Evolutionary conservation across 164 flowering plant genomes (phyloP), one percentile per base, ranked within the genome.

Genomic region (Chimonanthus praecox): DNA sequence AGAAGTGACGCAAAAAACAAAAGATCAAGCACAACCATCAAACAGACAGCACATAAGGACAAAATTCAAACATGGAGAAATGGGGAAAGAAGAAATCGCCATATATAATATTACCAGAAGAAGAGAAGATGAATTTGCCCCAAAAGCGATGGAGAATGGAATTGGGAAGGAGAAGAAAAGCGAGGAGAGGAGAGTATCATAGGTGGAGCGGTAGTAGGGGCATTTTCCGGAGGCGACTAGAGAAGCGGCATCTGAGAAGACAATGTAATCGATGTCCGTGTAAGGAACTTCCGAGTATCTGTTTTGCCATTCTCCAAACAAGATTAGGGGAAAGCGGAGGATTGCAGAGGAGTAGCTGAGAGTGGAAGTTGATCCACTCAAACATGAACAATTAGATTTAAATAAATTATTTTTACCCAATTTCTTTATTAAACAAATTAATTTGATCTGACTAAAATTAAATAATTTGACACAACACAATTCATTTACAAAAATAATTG

Each of bases 281-380:
- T 94, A 94, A 71, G 97, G 78, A 58, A 92, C 98, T 76, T 92
- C 98, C 98, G 92, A 84, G 65, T 91, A 94, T 65, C 82, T 74
- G 68, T 92, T n/a, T 82, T 92, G 99, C 99, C 98, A 92, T 82
- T 94, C 97, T 66, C 99, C 99, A 75, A 89, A 92, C 0, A 89
- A 0, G 49, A 94, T 90, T 16, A 92, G 74, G 64, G 83, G 33
- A 6, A 87, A 60, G 0, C 99, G 88, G 20, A 94, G 74, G 15
- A 86, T 7, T 1, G 91, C 90, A 3, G 97, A 92, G 71, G 3
- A 88, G 8, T 9, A 92, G 79, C 68, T 91, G 74, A 7, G 82
- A 78, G 43, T 78, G 77, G 48, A 88, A 74, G 49, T 78, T 75
- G 3, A 86, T 21, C n/a, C 6, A 21, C 60, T 33, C 33, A 33